Evolutionary conservation across 768 basidiomycete species (phyloP), one percentile per base, ranked within the genome.

Genomic region (Clathrus columnatus): DNA sequence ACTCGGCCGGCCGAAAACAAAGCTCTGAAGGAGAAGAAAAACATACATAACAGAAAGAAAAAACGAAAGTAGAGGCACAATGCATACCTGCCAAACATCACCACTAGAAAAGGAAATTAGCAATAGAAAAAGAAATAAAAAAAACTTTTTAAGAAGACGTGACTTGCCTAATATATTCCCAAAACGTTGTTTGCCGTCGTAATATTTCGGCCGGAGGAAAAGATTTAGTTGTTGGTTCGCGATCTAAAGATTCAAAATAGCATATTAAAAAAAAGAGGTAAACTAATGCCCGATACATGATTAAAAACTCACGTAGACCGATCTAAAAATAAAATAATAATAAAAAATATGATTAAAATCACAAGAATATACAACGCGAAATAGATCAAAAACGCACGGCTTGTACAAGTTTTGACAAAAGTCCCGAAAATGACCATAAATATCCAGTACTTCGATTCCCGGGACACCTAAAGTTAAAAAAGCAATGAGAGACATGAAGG

Each of bases 321-420:
- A 55, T 55, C 54, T 55, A 26, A 18, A 23, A 41, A 53, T 23
- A 42, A 43, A n/a, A 42, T 7, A n/a, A 43, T 23, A 51, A 36
- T 32, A 21, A 53, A 42, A 44, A 21, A 23, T n/a, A 36, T 14
- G 11, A 36, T 36, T 36, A 11, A 36, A 36, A 36, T n/a, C 36
- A 11, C 36, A 36, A 36, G 10, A n/a, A 36, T 36, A 36, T 14
- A 36, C 36, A 36, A 16, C 29, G 42, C 17, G 18, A 44, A 45
- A 42, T 20, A 7, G 20, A 30, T 50, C 18, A 24, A 48, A 20
- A n/a, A 55, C 54, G 44, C 24, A 55, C 54, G 7, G 54, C 54
- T 30, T 55, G 54, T 18, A 55, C 54, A 29, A 55, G 54, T 46
- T 55, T 55, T 28, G 54, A 55, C n/a, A 55, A 30, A 29, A 55